These are phyloP conservation scores for Phytopythium oedochilum DNA, from an alignment of 352 stramenopile species.

Conservation along the genomic window DNA sequence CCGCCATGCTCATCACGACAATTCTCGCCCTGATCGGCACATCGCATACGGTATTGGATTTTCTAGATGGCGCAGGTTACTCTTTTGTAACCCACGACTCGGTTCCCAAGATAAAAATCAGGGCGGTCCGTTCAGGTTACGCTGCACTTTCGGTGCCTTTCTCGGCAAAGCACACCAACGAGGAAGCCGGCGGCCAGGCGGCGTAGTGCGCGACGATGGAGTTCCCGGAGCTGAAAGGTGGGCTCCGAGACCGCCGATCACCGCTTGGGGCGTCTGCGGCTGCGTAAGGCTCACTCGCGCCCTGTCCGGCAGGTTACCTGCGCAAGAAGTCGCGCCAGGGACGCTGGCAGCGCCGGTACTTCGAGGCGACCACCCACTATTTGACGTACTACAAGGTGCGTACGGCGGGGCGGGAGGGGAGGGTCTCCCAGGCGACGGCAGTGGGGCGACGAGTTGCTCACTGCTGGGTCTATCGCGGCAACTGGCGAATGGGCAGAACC, in stretches of 20 bases:
- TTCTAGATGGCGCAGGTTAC: neutral
- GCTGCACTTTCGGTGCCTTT: constrained; percentile 1
- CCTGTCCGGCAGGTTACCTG: constrained; percentile 70
- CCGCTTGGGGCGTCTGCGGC: too few species aligned
- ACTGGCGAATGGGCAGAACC: constrained; percentile 31
- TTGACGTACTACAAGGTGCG: constrained; percentile 98
- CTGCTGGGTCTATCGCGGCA: neutral
- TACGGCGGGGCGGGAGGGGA: neutral
- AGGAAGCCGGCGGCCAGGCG: too few species aligned
- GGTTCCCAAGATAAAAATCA: constrained; percentile 5
- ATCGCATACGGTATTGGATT: neutral
- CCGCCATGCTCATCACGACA: too few species aligned
- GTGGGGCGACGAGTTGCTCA: neutral
- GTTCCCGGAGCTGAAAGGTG: constrained; percentile 81
- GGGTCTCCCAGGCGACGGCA: too few species aligned
- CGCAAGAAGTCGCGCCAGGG: constrained; percentile 92
- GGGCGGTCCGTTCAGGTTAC: neutral
- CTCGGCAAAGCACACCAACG: too few species aligned
- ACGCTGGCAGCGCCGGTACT: constrained; percentile 96
- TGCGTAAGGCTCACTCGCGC: neutral
- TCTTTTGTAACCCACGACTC: constrained; percentile 4
- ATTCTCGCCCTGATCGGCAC: too few species aligned
- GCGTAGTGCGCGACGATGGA: constrained; percentile 30
- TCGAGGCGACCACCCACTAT: constrained; percentile 97
- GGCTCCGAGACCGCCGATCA: neutral